Conservation (phyloP, 2,329 filamentous ascomycete species). For the Podosphaera aphanis region DNA sequence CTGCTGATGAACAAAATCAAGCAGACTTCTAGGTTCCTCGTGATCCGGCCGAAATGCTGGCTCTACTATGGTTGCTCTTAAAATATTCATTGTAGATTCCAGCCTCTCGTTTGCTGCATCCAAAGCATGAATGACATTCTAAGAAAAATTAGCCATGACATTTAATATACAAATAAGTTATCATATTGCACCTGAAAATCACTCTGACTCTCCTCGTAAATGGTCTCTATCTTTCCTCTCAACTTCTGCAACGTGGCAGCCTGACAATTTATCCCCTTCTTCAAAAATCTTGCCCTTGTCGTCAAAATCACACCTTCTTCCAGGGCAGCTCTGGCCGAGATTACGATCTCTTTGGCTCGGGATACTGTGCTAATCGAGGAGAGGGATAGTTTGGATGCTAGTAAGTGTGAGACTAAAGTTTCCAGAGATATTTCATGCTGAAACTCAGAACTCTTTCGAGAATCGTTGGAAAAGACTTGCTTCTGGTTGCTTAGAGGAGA, state of each 20-base stretch:
- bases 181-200: conserved; percentile 25
- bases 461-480: conserved; percentile 10
- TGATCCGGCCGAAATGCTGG: conserved; percentile 33
- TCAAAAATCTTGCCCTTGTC: conserved; percentile 45
- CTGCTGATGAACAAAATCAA: conserved; percentile 56
- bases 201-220: conserved; percentile 32
- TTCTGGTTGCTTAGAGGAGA: conserved; percentile 5
- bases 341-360: conserved; percentile 70
- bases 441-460: conserved; percentile 6
- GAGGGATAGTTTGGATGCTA: conserved; percentile 69
- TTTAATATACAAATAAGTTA: neutral
- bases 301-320: conserved; percentile 57
- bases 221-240: conserved; percentile 26
- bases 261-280: conserved; percentile 34
- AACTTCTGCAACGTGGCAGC: conserved; percentile 27
- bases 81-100: conserved; percentile 38
- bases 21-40: conserved; percentile 36
- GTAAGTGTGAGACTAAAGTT: conserved; percentile 58
- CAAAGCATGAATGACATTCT: conserved; percentile 35
- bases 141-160: neutral
- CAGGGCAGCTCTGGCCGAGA: conserved; percentile 46
- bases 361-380: conserved; percentile 64
- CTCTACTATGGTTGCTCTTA: conserved; percentile 42
- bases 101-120: conserved; percentile 43
- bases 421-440: conserved; percentile 31